These are phyloP conservation scores for Lathyrus sativus DNA, from an alignment of 306 rosid genomes.

Conservation along the genomic window DNA sequence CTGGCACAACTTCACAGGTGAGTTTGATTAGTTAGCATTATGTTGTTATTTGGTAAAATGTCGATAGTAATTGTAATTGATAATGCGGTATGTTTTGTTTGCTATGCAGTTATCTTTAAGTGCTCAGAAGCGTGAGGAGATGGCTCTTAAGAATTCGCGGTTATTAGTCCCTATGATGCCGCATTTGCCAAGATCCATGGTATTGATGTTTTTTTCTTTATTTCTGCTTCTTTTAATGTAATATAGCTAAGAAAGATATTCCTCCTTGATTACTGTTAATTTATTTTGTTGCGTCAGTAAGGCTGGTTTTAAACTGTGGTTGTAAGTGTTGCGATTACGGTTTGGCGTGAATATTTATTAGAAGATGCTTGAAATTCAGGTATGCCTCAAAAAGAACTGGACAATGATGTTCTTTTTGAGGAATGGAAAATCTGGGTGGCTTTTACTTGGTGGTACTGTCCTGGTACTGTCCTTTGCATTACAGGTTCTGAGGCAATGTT, in stretches of 20 bases:
- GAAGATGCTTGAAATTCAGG: too few relatives aligned
- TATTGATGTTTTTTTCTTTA: constrained; percentile 10
- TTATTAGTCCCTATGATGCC: constrained; percentile 42
- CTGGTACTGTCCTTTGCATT: too few relatives aligned
- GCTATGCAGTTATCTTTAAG: constrained; percentile 31
- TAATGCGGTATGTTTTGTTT: constrained; percentile 29
- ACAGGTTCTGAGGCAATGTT: too few relatives aligned
- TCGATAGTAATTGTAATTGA: neutral
- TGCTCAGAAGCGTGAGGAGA: constrained; percentile 42
- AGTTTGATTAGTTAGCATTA: constrained; percentile 24
- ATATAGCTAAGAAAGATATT: constrained; percentile 7
- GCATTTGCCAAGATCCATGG: constrained; percentile 39
- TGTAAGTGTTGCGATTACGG: too few relatives aligned
- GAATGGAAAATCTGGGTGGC: too few relatives aligned
- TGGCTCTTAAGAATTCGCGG: constrained; percentile 47
- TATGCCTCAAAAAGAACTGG: too few relatives aligned
- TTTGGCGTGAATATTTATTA: too few relatives aligned
- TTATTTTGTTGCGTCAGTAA: neutral
- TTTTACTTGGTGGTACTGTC: too few relatives aligned
- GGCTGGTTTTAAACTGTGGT: too few relatives aligned
- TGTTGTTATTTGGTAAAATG: constrained; percentile 14
- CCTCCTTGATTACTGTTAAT: constrained; percentile 1
- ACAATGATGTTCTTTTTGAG: too few relatives aligned
- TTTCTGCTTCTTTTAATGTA: constrained; percentile 1
- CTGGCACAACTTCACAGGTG: constrained; percentile 38